Percentiles rank a stretch among this genome's conserved stretches.
Evolutionary conservation across 2,329 filamentous ascomycete genomes (phyloP).

Genomic region (Penicillium sp.): DNA sequence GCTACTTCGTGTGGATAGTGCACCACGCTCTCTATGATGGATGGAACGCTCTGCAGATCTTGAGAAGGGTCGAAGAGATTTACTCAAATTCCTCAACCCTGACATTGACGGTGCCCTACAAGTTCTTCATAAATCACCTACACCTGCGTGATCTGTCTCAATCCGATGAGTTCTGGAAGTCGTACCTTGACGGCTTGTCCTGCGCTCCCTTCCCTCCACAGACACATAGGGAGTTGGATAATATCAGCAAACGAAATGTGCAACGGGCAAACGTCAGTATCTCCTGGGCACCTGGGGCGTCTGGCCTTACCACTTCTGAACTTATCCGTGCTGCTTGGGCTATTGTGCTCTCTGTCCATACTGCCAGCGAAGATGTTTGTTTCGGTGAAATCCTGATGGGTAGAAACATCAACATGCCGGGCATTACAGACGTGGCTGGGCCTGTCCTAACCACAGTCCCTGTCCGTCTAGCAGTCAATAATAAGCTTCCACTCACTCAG

Average conservation of each 20-base stretch:
- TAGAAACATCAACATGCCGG: slow-evolving; percentile 56
- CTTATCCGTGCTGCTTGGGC: slow-evolving; percentile 60
- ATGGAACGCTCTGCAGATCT: slow-evolving; percentile 47
- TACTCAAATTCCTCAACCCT: slow-evolving; percentile 29
- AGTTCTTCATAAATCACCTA: slow-evolving; percentile 39
- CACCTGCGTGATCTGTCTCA: slow-evolving; percentile 30
- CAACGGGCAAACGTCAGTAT: slow-evolving; percentile 32
- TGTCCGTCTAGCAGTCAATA: slow-evolving; percentile 47
- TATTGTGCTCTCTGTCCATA: slow-evolving; percentile 55
- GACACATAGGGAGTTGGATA: slow-evolving; percentile 28
- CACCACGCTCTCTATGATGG: slow-evolving; percentile 61
- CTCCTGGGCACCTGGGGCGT: slow-evolving; percentile 22
- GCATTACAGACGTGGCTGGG: slow-evolving; percentile 56
- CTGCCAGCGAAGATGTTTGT: slow-evolving; percentile 53
- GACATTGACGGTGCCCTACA: slow-evolving; percentile 28
- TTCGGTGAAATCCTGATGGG: slow-evolving; percentile 62
- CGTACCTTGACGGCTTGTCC: slow-evolving; percentile 34
- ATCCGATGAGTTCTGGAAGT: slow-evolving; percentile 41
- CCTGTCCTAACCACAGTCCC: slow-evolving; percentile 42
- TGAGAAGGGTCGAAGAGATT: slow-evolving; percentile 43
- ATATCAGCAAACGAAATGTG: slow-evolving; percentile 31
- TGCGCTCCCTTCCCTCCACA: slow-evolving; percentile 34
- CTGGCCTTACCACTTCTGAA: slow-evolving; percentile 52
- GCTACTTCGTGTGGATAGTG: slow-evolving; percentile 55
- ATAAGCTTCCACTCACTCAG: slow-evolving; percentile 44